These are phyloP conservation scores for Apocynum venetum DNA, from an alignment of 257 asterid genomes.

Conservation along the genomic window DNA sequence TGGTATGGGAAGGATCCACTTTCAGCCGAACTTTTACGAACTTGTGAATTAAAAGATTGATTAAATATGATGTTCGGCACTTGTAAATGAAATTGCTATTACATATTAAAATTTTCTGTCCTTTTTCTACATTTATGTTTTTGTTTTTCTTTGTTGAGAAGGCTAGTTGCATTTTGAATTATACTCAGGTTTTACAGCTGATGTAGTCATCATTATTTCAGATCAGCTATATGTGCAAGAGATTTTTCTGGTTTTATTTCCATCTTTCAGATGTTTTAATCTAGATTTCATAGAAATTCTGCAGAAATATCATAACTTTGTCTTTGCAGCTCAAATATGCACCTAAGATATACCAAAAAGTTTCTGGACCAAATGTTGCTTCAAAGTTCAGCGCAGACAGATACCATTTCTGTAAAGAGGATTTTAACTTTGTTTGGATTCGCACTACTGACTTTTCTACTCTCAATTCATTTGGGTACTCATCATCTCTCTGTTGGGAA, in stretches of 20 bases:
- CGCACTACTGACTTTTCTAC: constrained; percentile 87
- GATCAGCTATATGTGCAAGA: not conserved
- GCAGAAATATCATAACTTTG: not conserved
- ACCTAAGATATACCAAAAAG: constrained; percentile 62
- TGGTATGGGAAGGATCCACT: not conserved
- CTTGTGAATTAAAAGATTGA: not conserved
- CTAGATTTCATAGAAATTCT: not conserved
- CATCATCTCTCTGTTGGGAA: constrained; percentile 76
- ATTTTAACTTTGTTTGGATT: constrained; percentile 67
- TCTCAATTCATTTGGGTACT: constrained; percentile 57
- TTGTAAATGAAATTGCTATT: not conserved
- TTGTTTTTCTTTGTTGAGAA: not conserved
- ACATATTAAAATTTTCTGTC: not conserved
- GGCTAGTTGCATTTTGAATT: not conserved
- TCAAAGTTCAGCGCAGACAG: constrained; percentile 62
- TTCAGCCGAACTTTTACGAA: not conserved
- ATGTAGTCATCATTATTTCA: not conserved
- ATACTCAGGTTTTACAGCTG: not conserved
- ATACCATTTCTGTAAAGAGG: constrained; percentile 73
- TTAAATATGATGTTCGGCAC: not conserved
- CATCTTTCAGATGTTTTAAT: not conserved
- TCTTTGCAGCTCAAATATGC: constrained; percentile 69
- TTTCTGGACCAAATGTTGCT: constrained; percentile 59
- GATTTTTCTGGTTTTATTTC: not conserved
- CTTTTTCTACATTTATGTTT: not conserved